Evolutionary conservation across 495 filamentous ascomycete genomes (phyloP).

Genomic region (Pseudevernia furfuracea): DNA sequence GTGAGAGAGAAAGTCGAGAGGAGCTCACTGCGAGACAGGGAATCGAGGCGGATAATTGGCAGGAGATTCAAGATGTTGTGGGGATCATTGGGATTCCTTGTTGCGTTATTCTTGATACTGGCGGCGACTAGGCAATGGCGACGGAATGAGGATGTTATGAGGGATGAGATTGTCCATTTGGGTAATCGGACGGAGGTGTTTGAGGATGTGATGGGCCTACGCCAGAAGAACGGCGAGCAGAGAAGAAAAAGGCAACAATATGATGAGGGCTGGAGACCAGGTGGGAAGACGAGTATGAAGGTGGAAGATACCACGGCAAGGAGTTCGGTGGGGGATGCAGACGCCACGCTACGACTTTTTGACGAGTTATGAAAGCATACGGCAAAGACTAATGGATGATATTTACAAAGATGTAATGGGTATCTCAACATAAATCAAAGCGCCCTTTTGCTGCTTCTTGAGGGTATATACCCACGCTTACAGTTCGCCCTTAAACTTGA

Average conservation of each 20-base stretch:
- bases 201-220: background rate
- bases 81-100: constrained; percentile 39
- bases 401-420: constrained; percentile 9
- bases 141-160: background rate
- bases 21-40: constrained; percentile 63
- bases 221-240: background rate
- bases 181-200: background rate
- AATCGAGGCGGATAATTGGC: constrained; percentile 63
- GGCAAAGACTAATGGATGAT: background rate
- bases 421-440: constrained; percentile 6
- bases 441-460: background rate
- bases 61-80: constrained; percentile 55
- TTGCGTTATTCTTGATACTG: constrained; percentile 31
- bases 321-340: constrained; percentile 11
- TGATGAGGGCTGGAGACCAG: background rate
- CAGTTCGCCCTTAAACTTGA: background rate
- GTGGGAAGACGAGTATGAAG: background rate
- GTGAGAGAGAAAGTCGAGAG: constrained; percentile 58
- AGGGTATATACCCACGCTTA: background rate
- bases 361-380: constrained; percentile 19
- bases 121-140: background rate
- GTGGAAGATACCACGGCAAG: background rate
- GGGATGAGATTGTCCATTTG: background rate
- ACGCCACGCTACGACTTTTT: constrained; percentile 20
- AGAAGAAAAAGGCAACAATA: background rate